phyloP scores from a whole-genome alignment of 2,329 filamentous ascomycete genomes.

The Aspergillus candidus region DNA sequence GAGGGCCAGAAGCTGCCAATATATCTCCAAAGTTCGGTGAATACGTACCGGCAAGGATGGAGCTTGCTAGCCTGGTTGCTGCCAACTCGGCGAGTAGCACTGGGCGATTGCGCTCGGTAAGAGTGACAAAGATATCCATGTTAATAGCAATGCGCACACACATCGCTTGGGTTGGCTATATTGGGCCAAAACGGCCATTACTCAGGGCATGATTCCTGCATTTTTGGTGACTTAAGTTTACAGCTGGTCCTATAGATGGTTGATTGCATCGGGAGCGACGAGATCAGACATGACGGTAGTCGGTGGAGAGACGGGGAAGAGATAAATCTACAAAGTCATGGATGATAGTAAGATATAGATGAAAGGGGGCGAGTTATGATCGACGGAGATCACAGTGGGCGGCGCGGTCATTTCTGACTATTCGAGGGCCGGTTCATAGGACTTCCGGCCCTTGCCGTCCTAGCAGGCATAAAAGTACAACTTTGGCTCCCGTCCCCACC shows the following conservation, averaged over 20 bases:
- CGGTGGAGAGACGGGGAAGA: no score
- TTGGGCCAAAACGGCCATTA: neutral
- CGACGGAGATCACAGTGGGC: no score
- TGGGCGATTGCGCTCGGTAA: slow-evolving; percentile 2
- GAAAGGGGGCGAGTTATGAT: no score
- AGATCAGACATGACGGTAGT: neutral
- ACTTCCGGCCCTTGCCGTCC: no score
- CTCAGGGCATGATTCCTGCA: neutral
- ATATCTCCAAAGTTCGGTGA: neutral
- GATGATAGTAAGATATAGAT: no score
- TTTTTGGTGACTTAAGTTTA: no score
- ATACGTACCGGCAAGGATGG: slow-evolving; percentile 6
- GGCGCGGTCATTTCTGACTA: no score
- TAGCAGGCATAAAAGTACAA: no score
- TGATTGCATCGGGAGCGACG: neutral
- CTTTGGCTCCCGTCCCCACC: no score
- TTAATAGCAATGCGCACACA: slow-evolving; percentile 14
- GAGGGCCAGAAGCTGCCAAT: neutral
- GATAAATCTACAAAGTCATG: no score
- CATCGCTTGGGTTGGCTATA: slow-evolving; percentile 11
- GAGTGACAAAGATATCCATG: slow-evolving; percentile 11
- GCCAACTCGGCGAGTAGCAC: slow-evolving; percentile 10
- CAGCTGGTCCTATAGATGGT: slow-evolving; percentile 2
- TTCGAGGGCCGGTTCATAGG: no score
- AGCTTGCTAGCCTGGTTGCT: slow-evolving; percentile 8